A percentile compares a stretch with the other conserved stretches of the same genome.
phyloP scores from a whole-genome alignment of 495 filamentous ascomycete genomes.

The Xylaria nigripes region DNA sequence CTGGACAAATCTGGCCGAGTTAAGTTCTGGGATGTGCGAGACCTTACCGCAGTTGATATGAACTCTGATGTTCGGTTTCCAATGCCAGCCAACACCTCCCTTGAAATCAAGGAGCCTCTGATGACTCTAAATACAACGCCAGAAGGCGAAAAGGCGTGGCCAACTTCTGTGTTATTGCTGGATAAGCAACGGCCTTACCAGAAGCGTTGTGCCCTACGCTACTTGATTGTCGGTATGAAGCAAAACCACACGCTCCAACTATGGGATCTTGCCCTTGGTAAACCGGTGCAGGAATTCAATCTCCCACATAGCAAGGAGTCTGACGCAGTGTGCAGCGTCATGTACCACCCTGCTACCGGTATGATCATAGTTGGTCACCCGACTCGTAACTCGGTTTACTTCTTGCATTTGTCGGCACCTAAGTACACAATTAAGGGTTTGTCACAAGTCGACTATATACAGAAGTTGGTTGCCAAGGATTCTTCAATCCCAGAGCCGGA shows the following conservation, averaged over 20 bases:
- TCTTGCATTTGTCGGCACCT: constrained; percentile 87
- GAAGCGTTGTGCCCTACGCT: constrained; percentile 77
- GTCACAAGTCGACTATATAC: constrained; percentile 80
- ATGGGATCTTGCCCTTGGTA: constrained; percentile 93
- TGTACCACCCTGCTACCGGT: constrained; percentile 80
- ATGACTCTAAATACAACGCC: constrained; percentile 70
- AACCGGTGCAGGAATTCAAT: constrained; percentile 92
- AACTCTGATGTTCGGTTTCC: constrained; percentile 45
- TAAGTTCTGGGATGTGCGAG: constrained; percentile 93
- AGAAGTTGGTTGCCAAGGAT: constrained; percentile 65
- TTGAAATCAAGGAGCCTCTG: constrained; percentile 70
- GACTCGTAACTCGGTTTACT: constrained; percentile 93
- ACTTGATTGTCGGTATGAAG: constrained; percentile 95
- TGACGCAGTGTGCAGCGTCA: constrained; percentile 91
- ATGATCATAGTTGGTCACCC: constrained; percentile 95
- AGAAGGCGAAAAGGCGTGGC: constrained; percentile 81
- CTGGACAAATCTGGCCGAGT: constrained; percentile 92
- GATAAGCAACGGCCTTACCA: constrained; percentile 89
- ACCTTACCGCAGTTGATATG: constrained; percentile 52
- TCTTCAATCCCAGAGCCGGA: constrained; percentile 69
- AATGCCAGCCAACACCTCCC: constrained; percentile 42
- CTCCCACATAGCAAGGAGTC: constrained; percentile 95
- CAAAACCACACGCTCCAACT: constrained; percentile 98
- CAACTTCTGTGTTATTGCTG: constrained; percentile 88
- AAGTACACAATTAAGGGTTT: constrained; percentile 73